phyloP scores from a whole-genome alignment of 177 flowering plant genomes.

The Telopea speciosissima region DNA sequence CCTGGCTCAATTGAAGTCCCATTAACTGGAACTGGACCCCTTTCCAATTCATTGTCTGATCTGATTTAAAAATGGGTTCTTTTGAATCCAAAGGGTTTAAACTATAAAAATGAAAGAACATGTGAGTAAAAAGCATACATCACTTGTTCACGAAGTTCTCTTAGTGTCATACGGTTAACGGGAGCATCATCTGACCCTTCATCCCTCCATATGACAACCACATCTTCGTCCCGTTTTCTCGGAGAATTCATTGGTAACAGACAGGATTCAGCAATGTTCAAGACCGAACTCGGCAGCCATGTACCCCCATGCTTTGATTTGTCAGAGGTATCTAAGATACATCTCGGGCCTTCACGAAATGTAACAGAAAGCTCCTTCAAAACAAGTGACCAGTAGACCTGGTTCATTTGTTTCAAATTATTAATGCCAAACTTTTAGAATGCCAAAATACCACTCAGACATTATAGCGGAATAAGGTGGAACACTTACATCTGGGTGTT shows the following conservation, averaged over 20 bases:
- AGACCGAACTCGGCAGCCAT: conserved; percentile 78
- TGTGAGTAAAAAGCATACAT: conserved; percentile 45
- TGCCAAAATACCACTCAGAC: no score
- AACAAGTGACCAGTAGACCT: conserved; percentile 77
- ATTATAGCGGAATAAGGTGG: no score
- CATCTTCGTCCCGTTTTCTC: conserved; percentile 46
- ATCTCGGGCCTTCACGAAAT: conserved; percentile 52
- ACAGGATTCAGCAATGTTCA: conserved; percentile 91
- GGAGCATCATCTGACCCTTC: conserved; percentile 57
- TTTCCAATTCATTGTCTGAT: no score
- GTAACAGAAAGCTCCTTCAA: conserved; percentile 63
- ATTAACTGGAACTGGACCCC: no score
- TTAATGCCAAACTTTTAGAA: no score
- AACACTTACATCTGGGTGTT: conserved; percentile 63
- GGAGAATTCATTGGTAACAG: conserved; percentile 40
- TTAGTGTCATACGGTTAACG: conserved; percentile 49
- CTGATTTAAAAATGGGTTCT: background rate
- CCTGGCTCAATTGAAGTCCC: no score
- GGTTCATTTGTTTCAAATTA: conserved; percentile 3
- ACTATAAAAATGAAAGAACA: background rate
- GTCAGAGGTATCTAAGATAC: conserved; percentile 57
- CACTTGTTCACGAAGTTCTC: conserved; percentile 74
- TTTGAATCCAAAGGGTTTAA: background rate
- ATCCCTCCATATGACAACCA: conserved; percentile 79
- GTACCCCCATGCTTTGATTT: conserved; percentile 61